A percentile compares a stretch with the other conserved stretches of the same genome.
Evolutionary conservation across 441 rosid genomes (phyloP).

Genomic region (Adansonia grandidieri): DNA sequence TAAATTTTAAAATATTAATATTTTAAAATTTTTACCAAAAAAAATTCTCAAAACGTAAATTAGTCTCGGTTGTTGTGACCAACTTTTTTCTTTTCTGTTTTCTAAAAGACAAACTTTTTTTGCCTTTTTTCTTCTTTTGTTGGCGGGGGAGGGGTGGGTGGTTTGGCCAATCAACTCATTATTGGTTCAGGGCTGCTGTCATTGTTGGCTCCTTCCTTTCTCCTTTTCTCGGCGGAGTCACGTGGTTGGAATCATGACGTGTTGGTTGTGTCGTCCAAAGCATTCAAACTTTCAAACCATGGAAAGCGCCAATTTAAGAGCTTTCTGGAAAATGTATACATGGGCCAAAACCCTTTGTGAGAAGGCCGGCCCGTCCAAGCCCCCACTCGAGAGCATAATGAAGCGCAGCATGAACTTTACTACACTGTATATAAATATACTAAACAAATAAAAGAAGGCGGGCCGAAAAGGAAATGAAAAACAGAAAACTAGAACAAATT

Average conservation of each 20-base stretch:
- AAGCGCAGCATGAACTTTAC: too few species aligned
- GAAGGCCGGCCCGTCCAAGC: not conserved
- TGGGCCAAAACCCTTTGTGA: not conserved
- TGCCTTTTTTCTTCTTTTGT: not conserved
- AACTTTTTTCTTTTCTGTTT: too few species aligned
- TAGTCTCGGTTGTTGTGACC: not conserved
- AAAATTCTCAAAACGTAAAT: not conserved
- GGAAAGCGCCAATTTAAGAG: not conserved
- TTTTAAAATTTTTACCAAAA: too few species aligned
- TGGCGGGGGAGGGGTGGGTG: not conserved
- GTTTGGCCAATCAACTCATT: not conserved
- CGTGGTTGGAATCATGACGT: constrained; percentile 7
- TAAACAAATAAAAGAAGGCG: not conserved
- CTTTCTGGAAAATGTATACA: not conserved
- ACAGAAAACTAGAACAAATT: not conserved
- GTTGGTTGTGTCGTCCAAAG: not conserved
- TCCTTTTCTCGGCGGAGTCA: not conserved
- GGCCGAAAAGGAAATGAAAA: not conserved
- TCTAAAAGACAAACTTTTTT: not conserved
- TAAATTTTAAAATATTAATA: not conserved
- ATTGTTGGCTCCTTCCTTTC: not conserved
- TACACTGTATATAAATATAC: not conserved
- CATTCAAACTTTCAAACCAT: not conserved
- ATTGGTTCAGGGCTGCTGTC: too few species aligned
- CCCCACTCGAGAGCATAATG: not conserved